Evolutionary conservation across 2,329 filamentous ascomycete genomes (phyloP).

Genomic region (Apiospora hydei): DNA sequence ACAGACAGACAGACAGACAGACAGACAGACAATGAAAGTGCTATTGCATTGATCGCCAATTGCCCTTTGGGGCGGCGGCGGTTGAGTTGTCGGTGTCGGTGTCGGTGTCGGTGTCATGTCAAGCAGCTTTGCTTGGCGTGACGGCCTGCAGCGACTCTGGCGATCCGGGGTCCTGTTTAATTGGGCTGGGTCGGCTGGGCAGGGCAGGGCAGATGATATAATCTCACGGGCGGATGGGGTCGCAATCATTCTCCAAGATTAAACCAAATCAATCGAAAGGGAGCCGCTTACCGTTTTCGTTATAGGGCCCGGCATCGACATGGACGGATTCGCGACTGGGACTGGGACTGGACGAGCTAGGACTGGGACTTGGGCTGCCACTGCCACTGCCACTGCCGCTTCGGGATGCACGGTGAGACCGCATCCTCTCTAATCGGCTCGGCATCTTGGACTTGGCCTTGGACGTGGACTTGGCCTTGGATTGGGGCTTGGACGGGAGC

Average conservation of each 20-base stretch:
- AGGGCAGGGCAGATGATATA: constrained; percentile 3
- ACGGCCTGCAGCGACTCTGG: background rate
- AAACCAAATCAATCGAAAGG: constrained; percentile 10
- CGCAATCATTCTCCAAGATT: constrained; percentile 13
- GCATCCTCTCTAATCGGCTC: background rate
- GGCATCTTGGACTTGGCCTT: background rate
- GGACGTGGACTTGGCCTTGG: background rate
- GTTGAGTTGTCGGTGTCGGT: background rate
- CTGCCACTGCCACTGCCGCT: background rate
- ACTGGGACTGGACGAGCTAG: background rate
- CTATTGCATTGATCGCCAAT: constrained; percentile 15
- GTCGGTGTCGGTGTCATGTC: background rate
- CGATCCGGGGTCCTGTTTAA: constrained; percentile 15
- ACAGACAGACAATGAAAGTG: background rate
- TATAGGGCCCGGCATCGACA: background rate
- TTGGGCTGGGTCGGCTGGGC: background rate
- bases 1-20: too few species aligned
- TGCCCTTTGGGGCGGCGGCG: background rate
- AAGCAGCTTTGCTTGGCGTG: constrained; percentile 4
- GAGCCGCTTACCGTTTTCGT: constrained; percentile 23
- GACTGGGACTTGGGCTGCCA: background rate
- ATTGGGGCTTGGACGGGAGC: background rate
- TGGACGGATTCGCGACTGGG: constrained; percentile 3
- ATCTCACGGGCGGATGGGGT: constrained; percentile 9
- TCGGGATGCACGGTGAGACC: constrained; percentile 13